phyloP scores from a whole-genome alignment of 352 stramenopile species.

The Pythium graminicola region DNA sequence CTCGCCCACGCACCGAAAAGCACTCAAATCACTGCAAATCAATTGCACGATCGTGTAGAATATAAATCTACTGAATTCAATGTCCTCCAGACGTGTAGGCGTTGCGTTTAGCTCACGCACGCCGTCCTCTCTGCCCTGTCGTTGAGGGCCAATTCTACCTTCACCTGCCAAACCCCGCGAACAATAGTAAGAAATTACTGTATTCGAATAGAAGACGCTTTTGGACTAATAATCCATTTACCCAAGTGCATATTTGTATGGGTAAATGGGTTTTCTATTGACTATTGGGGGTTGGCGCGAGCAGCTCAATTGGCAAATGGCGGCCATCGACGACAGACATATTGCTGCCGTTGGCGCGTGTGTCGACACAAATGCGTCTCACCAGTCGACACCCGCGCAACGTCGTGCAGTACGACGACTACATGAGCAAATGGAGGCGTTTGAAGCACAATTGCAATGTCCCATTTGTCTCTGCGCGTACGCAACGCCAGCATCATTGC shows the following conservation, averaged over 20 bases:
- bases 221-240: slow-evolving; percentile 6
- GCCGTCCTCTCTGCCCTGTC: too few relatives aligned
- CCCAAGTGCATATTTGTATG: slow-evolving; percentile 5
- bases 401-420: slow-evolving; percentile 38
- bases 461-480: slow-evolving; percentile 80
- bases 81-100: too few relatives aligned
- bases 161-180: too few relatives aligned
- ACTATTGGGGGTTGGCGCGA: neutral
- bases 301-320: slow-evolving; percentile 11
- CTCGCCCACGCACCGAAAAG: neutral
- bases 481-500: slow-evolving; percentile 57
- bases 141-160: too few relatives aligned
- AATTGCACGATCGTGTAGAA: too few relatives aligned
- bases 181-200: too few relatives aligned
- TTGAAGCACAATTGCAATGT: slow-evolving; percentile 71
- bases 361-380: too few relatives aligned
- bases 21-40: too few relatives aligned
- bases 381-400: slow-evolving; percentile 17
- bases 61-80: too few relatives aligned
- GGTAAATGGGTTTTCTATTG: slow-evolving; percentile 12
- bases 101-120: too few relatives aligned
- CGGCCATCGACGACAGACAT: slow-evolving; percentile 1
- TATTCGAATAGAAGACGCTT: too few relatives aligned
- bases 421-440: slow-evolving; percentile 48
- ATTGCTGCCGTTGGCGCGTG: neutral